Evolutionary conservation across 768 basidiomycete genomes (phyloP), one percentile per base, ranked within the genome.

Genomic region (Mycena filopes): DNA sequence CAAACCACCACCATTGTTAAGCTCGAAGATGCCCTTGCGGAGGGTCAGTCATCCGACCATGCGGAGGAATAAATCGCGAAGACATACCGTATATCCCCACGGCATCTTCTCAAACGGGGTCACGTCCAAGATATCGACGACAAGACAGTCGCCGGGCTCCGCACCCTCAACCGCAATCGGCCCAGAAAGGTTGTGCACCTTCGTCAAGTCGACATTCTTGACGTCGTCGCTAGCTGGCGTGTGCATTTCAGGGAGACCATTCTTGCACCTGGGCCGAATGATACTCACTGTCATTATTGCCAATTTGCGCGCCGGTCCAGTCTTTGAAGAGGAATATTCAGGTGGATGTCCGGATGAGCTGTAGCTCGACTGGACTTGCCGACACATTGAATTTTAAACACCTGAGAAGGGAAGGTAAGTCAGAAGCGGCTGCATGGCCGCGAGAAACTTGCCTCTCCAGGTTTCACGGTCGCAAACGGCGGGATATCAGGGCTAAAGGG

Each of bases 231-330:
- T 87, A 66, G 71, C 89, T 90, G 23, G 3, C 42, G n/a, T 36
- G 33, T 51, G 25, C 33, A n/a, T 15, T 38, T 26, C 28, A 33
- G 0, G 46, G 51, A 15, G 2, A 12, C 25, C 26, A 9, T 58
- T 40, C 26, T 38, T 11, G 29, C 18, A 18, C 28, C 1, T 3
- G 33, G 23, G 18, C 6, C 45, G 29, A 33, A 7, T 47, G 25
- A 45, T 25, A 43, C 29, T 29, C 60, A 89, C 89, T 82, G 66
- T 92, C 89, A 64, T 91, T 92, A 72, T 91, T 92, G 46, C 89
- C 89, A 51, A 92, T 91, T 71, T 92, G 90, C 0, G 89, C 90
- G 20, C 90, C 91, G 18, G 90, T 93, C 91, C 90, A 93, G 69
- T 91, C 90, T 90, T 45, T n/a, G 18, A 2, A n/a, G 2, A 20